Conservation (phyloP, 805 yeast genomes). For the Starmera amethionina region DNA sequence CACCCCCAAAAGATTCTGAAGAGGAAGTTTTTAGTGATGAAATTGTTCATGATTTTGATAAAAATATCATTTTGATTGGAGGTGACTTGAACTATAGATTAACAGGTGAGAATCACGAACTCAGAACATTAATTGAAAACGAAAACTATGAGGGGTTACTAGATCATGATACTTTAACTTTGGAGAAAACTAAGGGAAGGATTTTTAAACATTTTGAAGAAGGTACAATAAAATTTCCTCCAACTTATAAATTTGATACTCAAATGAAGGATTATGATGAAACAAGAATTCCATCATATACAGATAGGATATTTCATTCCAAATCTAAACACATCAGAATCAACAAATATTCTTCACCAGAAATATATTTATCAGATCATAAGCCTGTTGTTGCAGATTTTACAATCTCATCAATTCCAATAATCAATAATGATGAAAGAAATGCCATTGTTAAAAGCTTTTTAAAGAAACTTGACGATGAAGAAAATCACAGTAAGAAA, state of each 20-base stretch:
- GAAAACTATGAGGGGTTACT: slow-evolving; percentile 26
- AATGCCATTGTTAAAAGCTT: slow-evolving; percentile 25
- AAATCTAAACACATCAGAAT: slow-evolving; percentile 20
- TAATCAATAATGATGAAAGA: slow-evolving; percentile 29
- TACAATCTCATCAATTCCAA: slow-evolving; percentile 16
- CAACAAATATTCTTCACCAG: slow-evolving; percentile 15
- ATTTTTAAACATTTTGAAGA: slow-evolving; percentile 39
- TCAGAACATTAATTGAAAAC: slow-evolving; percentile 19
- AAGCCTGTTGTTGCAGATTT: slow-evolving; percentile 39
- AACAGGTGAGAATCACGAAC: slow-evolving; percentile 19
- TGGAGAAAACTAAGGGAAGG: slow-evolving; percentile 22
- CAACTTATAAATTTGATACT: slow-evolving; percentile 36
- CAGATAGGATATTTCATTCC: slow-evolving; percentile 43
- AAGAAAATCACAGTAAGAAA: slow-evolving; percentile 32
- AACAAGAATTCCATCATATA: slow-evolving; percentile 44
- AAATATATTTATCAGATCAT: slow-evolving; percentile 38
- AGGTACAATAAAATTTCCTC: slow-evolving; percentile 36
- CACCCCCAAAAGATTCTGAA: neutral
- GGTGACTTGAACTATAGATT: slow-evolving; percentile 51
- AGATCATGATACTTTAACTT: slow-evolving; percentile 32
- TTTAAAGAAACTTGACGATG: slow-evolving; percentile 29
- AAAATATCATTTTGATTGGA: slow-evolving; percentile 24
- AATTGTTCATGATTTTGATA: slow-evolving; percentile 2
- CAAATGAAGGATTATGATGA: slow-evolving; percentile 18
- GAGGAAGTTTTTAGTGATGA: neutral